Base-by-base conservation (phyloP, 805 yeast species). In the Phaffomyces opuntiae region DNA sequence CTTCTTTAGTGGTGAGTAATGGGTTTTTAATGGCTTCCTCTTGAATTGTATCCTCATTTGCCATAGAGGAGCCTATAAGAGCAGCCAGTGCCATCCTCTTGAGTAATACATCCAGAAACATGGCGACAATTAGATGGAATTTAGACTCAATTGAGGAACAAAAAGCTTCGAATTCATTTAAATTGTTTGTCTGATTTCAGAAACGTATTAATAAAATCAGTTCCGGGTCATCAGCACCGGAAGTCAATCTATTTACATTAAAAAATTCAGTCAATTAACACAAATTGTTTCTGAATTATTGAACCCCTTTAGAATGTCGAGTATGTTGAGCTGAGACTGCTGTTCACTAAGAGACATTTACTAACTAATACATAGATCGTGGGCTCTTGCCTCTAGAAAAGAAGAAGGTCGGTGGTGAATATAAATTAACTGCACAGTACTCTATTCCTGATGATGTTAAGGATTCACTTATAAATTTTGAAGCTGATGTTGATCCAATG, bases 361-460 rank as follows among this genome's bases (percentile, higher is more conserved):
- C 42, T 39, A 32, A 39, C 31, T 12, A 19, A 4, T 7, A 9
- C 4, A 6, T 24, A 25, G 16, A 27, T 27, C 40, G 27, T 16
- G 44, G 3, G 14, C n/a, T 19, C 19, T 32, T 24, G 17, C 39
- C 31, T n/a, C 31, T 21, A 33, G 29, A 16, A 16, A 33, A 33
- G 33, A 36, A 29, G 17, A 21, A 13, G 24, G 31, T 16, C 21
- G 38, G 37, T 9, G 34, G 33, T 11, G 39, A 39, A 7, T 53
- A 59, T 43, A 55, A 55, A 29, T 53, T 72, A 9, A 63, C 68
- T 7, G 73, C 66, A 4, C 64, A 65, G 19, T 73, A 71, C 50
- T 65, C 74, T n/a, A 65, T 67, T 1, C 63, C 74, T 1, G 53
- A 65, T 45, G 64, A 62, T 7, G 56, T 67, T 14, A 52, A 60